Evolutionary conservation across 1,139 yeast genomes (phyloP).

Genomic region (Yamadazyma spencermartinsiae): DNA sequence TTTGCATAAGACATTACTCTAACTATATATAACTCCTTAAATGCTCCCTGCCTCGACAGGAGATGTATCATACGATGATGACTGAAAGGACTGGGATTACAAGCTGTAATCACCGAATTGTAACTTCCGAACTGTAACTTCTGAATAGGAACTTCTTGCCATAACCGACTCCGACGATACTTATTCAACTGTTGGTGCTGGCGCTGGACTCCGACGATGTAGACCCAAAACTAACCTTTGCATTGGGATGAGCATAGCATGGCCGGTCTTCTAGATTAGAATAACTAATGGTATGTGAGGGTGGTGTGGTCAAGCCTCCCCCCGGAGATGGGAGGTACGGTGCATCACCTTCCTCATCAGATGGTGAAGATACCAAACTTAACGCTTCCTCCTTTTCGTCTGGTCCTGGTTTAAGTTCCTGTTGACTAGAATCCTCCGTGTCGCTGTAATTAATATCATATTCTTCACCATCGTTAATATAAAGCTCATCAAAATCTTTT

Average conservation of each 20-base stretch:
- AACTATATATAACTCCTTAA: too few species aligned
- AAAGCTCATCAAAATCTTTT: conserved; percentile 18
- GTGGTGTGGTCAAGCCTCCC: conserved; percentile 33
- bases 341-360: conserved; percentile 18
- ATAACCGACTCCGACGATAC: too few species aligned
- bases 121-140: too few species aligned
- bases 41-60: too few species aligned
- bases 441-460: conserved; percentile 7
- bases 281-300: conserved; percentile 22
- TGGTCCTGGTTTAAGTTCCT: neutral
- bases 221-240: conserved; percentile 27
- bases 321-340: conserved; percentile 29
- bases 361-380: conserved; percentile 10
- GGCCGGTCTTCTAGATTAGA: conserved; percentile 32
- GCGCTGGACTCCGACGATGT: conserved; percentile 4
- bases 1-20: too few species aligned
- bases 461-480: conserved; percentile 18
- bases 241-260: conserved; percentile 44
- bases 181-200: neutral
- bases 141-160: neutral
- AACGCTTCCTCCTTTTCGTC: neutral
- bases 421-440: conserved; percentile 11
- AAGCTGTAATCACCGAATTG: too few species aligned
- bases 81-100: too few species aligned
- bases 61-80: too few species aligned